Evolutionary conservation across 192 early-diverging fungal genomes (phyloP), one percentile per base, ranked within the genome.

Genomic region (Backusella parvicylindrica): DNA sequence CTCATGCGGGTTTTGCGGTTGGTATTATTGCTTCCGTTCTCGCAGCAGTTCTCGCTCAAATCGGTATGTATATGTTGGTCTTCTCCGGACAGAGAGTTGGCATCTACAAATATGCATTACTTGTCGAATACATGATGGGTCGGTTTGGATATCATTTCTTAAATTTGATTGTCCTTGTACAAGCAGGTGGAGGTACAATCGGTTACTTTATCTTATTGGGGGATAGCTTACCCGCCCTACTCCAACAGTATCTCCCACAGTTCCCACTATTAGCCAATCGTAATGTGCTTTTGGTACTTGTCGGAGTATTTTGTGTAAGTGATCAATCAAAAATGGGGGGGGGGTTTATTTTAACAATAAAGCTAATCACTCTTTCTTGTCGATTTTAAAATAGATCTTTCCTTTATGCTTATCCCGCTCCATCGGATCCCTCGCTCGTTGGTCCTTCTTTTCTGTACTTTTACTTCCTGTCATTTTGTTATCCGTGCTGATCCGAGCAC

Each of bases 351-450:
- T 32, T 31, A 60, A 56, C 6, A 21, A 53, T 21, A 60, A 26
- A 56, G 23, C 53, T 56, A 56, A 56, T 56, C 53, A 4, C 23
- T 11, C 23, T 21, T 26, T 56, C 21, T n/a, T 12, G 26, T 56
- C 43, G 43, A 47, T 36, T 43, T 15, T 36, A 2, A 9, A 5
- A n/a, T 73, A 87, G 86, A 84, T 90, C 26, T 75, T 91, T 35
- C 91, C 91, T 43, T 77, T 91, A 68, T 77, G 85, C 56, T 86
- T 91, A 76, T 89, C 87, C 56, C 82, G 87, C 60, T 91, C 88
- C 0, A 84, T 92, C 1, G 91, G 86, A 37, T 85, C 90, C 3
- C 75, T 91, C 11, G 85, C 89, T 21, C 74, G 70, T 36, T 78
- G 85, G 41, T 92, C 91, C 12, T 88, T 88, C 12, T 36, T 89